Percentiles rank a stretch among this genome's conserved stretches.
These are phyloP conservation scores for Phytophthora pseudosyringae DNA, from an alignment of 352 stramenopile species.

Conservation along the genomic window DNA sequence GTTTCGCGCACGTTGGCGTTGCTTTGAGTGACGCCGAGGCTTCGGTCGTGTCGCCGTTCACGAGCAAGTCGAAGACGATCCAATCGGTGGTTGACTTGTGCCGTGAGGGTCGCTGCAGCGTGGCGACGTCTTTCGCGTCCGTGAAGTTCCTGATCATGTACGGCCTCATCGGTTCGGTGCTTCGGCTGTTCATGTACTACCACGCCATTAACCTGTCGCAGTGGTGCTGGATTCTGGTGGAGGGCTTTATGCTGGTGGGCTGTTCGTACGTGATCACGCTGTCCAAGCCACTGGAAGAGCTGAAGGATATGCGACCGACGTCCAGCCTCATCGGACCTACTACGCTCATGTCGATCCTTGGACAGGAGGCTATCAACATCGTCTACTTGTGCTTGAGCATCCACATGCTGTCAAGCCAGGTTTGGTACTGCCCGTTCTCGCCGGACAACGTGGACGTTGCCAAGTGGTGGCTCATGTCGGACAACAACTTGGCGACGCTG, in stretches of 20 bases:
- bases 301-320: constrained; percentile 40
- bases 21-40: constrained; percentile 91
- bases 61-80: constrained; percentile 53
- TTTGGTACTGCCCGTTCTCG: constrained; percentile 56
- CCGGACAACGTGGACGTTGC: constrained; percentile 41
- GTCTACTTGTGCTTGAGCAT: constrained; percentile 44
- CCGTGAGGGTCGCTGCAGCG: constrained; percentile 84
- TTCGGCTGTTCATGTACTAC: no score
- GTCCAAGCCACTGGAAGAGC: constrained; percentile 51
- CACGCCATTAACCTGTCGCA: constrained; percentile 74
- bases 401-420: constrained; percentile 36
- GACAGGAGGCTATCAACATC: constrained; percentile 64
- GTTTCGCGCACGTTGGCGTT: constrained; percentile 91
- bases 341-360: constrained; percentile 54
- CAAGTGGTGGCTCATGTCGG: constrained; percentile 56
- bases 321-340: constrained; percentile 65
- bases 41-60: constrained; percentile 90
- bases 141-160: constrained; percentile 93
- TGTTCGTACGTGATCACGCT: constrained; percentile 83
- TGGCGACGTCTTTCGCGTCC: constrained; percentile 84
- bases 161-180: constrained; percentile 71
- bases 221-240: constrained; percentile 76
- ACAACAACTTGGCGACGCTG: constrained; percentile 49
- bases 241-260: constrained; percentile 69
- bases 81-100: constrained; percentile 79